Percentiles rank a stretch among this genome's conserved stretches.
These are phyloP conservation scores for Letharia columbiana DNA, from an alignment of 495 filamentous ascomycete species.

Conservation along the genomic window DNA sequence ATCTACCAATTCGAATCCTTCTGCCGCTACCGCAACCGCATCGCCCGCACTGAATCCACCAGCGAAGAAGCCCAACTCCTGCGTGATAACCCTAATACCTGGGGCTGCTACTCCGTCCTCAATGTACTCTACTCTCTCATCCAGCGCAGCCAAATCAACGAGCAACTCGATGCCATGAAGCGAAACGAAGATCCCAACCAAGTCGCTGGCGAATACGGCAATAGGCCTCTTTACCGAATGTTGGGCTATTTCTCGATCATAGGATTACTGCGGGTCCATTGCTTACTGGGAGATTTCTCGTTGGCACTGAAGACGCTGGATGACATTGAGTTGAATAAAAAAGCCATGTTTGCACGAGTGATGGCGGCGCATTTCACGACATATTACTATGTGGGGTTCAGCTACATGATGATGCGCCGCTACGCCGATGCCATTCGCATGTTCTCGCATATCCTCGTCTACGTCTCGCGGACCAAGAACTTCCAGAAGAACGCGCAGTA, in stretches of 20 bases:
- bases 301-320: conserved; percentile 97
- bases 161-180: conserved; percentile 92
- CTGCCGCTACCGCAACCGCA: conserved; percentile 85
- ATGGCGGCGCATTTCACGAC: conserved; percentile 99
- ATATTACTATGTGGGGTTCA: conserved; percentile 99
- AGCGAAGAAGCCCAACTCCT: conserved; percentile 83
- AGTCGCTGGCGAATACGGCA: conserved; percentile 90
- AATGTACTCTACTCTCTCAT: conserved; percentile 99
- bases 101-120: conserved; percentile 98
- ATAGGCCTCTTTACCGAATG: conserved; percentile 90
- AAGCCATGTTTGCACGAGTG: conserved; percentile 98
- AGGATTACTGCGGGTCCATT: conserved; percentile 91
- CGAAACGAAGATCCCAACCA: conserved; percentile 74
- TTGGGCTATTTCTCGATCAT: conserved; percentile 99
- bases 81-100: conserved; percentile 93
- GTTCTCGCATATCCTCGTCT: conserved; percentile 99
- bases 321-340: conserved; percentile 99
- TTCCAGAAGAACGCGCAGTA: conserved; percentile 95
- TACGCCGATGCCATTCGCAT: conserved; percentile 98
- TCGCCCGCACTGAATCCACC: conserved; percentile 76
- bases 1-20: conserved; percentile 99
- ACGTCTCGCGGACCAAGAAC: conserved; percentile 98
- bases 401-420: conserved; percentile 99
- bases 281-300: conserved; percentile 93
- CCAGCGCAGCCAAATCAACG: conserved; percentile 92